A percentile compares a stretch with the other conserved stretches of the same genome.
Conservation (phyloP, 768 basidiomycete species). For the Boletus subcaerulescens region DNA sequence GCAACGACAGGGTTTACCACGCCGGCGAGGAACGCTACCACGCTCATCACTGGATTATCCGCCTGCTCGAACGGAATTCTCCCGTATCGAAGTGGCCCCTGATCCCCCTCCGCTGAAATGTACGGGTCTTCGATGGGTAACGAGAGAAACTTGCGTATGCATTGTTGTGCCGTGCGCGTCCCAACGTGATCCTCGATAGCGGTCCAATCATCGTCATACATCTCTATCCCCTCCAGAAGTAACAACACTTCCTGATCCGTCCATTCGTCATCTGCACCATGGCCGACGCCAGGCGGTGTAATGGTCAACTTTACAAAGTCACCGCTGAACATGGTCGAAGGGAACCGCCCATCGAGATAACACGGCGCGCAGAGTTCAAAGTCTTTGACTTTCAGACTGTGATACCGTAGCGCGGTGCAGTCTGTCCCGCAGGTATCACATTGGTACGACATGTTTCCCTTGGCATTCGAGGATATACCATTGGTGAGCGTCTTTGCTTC, state of each 20-base stretch:
- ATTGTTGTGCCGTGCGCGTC: conserved; percentile 88
- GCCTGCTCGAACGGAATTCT: conserved; percentile 89
- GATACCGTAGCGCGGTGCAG: conserved; percentile 85
- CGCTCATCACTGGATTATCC: conserved; percentile 98
- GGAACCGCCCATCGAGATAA: conserved; percentile 96
- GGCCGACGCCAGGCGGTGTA: conserved; percentile 30
- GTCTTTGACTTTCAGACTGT: conserved; percentile 89
- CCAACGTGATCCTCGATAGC: conserved; percentile 91
- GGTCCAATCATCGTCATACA: conserved; percentile 98
- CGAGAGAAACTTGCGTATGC: conserved; percentile 92
- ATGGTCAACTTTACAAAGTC: conserved; percentile 88
- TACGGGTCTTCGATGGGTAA: conserved; percentile 97
- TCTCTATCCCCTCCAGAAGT: conserved; percentile 94
- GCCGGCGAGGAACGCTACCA: conserved; percentile 94
- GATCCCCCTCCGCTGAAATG: conserved; percentile 69
- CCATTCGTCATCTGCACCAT: conserved; percentile 68
- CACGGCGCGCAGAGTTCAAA: conserved; percentile 89
- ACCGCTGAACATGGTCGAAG: conserved; percentile 92
- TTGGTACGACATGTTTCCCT: conserved; percentile 55
- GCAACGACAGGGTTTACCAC: conserved; percentile 89
- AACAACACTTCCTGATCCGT: conserved; percentile 85
- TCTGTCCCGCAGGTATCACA: conserved; percentile 97
- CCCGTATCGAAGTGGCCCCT: conserved; percentile 72
- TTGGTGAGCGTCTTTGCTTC: conserved; percentile 69
- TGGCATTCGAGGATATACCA: conserved; percentile 44